Evolutionary conservation across 78 protist genomes (phyloP), one percentile per base, ranked within the genome.

Genomic region (Diacronema lutheri): DNA sequence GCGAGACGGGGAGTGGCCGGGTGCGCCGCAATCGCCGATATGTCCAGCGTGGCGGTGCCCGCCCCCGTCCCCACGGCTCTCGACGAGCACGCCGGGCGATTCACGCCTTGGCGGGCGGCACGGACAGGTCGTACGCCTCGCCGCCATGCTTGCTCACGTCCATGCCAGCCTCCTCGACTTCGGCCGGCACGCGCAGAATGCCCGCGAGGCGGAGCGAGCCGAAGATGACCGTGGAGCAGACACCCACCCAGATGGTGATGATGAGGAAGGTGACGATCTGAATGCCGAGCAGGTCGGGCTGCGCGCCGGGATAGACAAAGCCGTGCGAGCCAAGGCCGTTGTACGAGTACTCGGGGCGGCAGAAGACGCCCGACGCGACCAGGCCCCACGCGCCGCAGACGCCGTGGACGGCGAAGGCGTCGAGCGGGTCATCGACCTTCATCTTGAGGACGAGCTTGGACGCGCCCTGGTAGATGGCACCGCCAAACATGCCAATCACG

Each of bases 371-470:
- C n/a, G n/a, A n/a, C n/a, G 58, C 71, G 41, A 50, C 23, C 81
- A 85, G 5, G 31, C 96, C 96, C 93, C 93, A 90, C n/a, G 88
- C 60, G 31, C 96, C 96, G 55, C 92, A 77, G 69, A 57, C 58
- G 26, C 83, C 83, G 61, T 94, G 96, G 61, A 90, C 93, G 37
- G 96, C 69, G 13, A 69, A 55, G 12, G 93, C 90, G 20, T 88
- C 94, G 37, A 94, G 71, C 20, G 92, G 90, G 69, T 94, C 96
- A 55, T 94, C 96, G 66, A 92, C 77, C 29, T 79, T 25, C 16
- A 84, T 1, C 50, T 77, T 61, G 11, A 68, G 5, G 4, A 91
- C 62, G 26, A 84, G 29, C 33, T 38, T 25, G 13, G 88, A 37
- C 25, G 83, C 50, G n/a, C 79, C 90, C 33, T 80, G 57, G 84